Conservation (phyloP, 1,284 basidiomycete genomes). For the Austroboletus novae-zelandiae region DNA sequence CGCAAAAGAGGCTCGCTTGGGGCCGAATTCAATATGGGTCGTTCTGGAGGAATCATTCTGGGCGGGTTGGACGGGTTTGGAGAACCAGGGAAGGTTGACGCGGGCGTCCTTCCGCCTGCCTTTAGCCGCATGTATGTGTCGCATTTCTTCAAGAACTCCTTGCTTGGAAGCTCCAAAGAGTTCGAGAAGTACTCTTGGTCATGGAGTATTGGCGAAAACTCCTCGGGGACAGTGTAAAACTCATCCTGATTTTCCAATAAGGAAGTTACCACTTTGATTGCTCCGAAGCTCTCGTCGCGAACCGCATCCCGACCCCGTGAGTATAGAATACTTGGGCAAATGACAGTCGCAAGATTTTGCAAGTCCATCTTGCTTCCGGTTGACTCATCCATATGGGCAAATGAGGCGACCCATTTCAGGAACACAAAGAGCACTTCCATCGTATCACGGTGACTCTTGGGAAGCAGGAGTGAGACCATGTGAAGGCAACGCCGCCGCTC, state of each 20-base stretch:
- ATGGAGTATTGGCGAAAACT: slow-evolving; percentile 77
- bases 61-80: slow-evolving; percentile 25
- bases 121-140: slow-evolving; percentile 68
- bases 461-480: slow-evolving; percentile 83
- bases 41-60: slow-evolving; percentile 32
- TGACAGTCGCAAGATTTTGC: slow-evolving; percentile 95
- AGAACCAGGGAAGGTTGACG: slow-evolving; percentile 34
- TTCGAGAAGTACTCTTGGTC: slow-evolving; percentile 86
- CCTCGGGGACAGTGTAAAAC: slow-evolving; percentile 85
- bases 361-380: slow-evolving; percentile 99
- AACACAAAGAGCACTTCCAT: slow-evolving; percentile 98
- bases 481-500: slow-evolving; percentile 87
- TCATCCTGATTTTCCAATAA: slow-evolving; percentile 94
- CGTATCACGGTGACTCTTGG: slow-evolving; percentile 93
- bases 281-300: slow-evolving; percentile 91
- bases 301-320: slow-evolving; percentile 85
- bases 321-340: slow-evolving; percentile 93
- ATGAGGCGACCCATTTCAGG: slow-evolving; percentile 98
- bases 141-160: slow-evolving; percentile 89
- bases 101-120: slow-evolving; percentile 42
- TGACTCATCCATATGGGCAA: slow-evolving; percentile 97
- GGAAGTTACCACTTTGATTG: slow-evolving; percentile 81
- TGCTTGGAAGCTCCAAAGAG: slow-evolving; percentile 79
- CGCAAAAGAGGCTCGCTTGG: slow-evolving; percentile 42
- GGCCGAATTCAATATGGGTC: slow-evolving; percentile 33